Evolutionary conservation across 129 eudicot species (phyloP).

Genomic region (Apium graveolens): DNA sequence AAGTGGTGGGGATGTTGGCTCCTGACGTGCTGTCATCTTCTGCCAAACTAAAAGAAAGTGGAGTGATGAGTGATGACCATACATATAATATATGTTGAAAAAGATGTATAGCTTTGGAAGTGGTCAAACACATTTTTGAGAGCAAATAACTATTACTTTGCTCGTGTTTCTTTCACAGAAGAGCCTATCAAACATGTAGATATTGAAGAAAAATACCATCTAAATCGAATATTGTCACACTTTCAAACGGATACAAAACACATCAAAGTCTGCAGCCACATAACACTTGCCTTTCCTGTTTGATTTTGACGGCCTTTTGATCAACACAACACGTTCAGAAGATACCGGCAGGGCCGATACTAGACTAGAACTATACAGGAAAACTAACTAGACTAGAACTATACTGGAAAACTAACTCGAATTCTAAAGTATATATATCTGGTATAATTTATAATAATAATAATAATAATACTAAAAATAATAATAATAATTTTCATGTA

Average conservation of each 20-base stretch:
- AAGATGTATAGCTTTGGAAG: not conserved
- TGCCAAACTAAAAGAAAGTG: slow-evolving; percentile 6
- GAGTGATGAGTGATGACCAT: not conserved
- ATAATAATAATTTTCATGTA: too few relatives aligned
- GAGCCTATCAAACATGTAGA: not conserved
- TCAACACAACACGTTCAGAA: too few relatives aligned
- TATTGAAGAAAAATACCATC: not conserved
- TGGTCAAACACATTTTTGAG: not conserved
- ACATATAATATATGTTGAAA: not conserved
- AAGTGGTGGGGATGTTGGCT: not conserved
- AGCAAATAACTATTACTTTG: not conserved
- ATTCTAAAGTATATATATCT: too few relatives aligned
- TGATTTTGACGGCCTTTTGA: too few relatives aligned
- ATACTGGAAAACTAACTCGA: too few relatives aligned
- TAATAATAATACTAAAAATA: too few relatives aligned
- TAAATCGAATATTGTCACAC: not conserved
- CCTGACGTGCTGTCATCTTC: slow-evolving; percentile 4
- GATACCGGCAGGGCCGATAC: too few relatives aligned
- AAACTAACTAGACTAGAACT: too few relatives aligned
- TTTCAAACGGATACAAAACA: not conserved
- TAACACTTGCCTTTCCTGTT: not conserved
- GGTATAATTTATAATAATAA: too few relatives aligned
- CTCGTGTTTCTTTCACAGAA: not conserved
- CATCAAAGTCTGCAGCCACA: not conserved
- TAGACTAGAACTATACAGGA: too few relatives aligned